phyloP scores from a whole-genome alignment of 495 filamentous ascomycete species.

The Aspergillus taichungensis region DNA sequence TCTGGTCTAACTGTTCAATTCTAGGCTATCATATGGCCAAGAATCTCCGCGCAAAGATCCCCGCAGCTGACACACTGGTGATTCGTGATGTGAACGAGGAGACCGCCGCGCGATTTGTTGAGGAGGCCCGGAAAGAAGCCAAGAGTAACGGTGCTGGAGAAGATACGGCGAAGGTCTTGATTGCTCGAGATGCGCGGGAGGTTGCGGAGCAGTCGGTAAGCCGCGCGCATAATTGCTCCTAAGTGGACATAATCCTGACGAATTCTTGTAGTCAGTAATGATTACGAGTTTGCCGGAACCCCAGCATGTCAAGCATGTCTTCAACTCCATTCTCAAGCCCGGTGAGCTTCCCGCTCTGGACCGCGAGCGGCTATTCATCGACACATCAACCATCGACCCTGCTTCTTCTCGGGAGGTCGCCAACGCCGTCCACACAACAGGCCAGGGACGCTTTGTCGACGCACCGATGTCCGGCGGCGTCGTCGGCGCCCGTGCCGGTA shows the following conservation, averaged over 20 bases:
- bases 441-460: conserved; percentile 59
- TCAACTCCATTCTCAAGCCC: conserved; percentile 49
- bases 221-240: conserved; percentile 11
- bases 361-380: conserved; percentile 60
- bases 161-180: conserved; percentile 42
- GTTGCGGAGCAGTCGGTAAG: conserved; percentile 69
- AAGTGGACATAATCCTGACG: background rate
- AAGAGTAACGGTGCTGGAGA: conserved; percentile 14
- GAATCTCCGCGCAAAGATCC: conserved; percentile 71
- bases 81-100: conserved; percentile 68
- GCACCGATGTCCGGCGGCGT: conserved; percentile 83
- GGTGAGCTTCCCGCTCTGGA: conserved; percentile 30
- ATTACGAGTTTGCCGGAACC: conserved; percentile 78
- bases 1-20: background rate
- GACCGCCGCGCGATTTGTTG: conserved; percentile 48
- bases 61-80: conserved; percentile 56
- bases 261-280: conserved; percentile 51
- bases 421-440: conserved; percentile 46
- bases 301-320: conserved; percentile 67
- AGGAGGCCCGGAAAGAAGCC: conserved; percentile 44
- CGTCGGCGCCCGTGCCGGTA: conserved; percentile 68
- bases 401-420: conserved; percentile 62
- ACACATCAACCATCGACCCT: conserved; percentile 82
- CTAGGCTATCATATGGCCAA: conserved; percentile 79
- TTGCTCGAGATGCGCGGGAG: conserved; percentile 49